These are phyloP conservation scores for Zymoseptoria brevis DNA, from an alignment of 2,329 filamentous ascomycete species.

Conservation along the genomic window DNA sequence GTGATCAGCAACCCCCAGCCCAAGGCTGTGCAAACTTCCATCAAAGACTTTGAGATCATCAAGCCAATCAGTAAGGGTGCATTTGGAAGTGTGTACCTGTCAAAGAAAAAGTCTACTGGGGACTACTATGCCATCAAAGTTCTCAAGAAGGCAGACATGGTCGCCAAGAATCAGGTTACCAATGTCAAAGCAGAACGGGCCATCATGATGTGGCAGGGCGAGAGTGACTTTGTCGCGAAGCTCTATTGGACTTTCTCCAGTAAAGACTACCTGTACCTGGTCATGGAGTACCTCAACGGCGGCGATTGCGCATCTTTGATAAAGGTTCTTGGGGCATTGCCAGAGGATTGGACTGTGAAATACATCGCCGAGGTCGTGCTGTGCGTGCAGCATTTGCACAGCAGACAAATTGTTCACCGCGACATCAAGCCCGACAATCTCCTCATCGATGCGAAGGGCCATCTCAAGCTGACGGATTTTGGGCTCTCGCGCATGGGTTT, in stretches of 20 bases:
- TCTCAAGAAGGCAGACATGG: constrained; percentile 99
- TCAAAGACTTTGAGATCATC: constrained; percentile 99
- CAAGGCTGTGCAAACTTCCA: constrained; percentile 83
- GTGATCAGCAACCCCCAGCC: constrained; percentile 73
- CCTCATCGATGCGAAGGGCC: constrained; percentile 91
- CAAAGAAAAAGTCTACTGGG: constrained; percentile 96
- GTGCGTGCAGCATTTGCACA: constrained; percentile 94
- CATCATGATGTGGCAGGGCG: constrained; percentile 99
- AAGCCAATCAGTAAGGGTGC: constrained; percentile 99
- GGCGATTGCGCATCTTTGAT: constrained; percentile 95
- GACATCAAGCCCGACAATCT: constrained; percentile 97
- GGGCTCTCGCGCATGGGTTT: constrained; percentile 95
- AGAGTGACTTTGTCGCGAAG: constrained; percentile 98
- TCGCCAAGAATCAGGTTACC: constrained; percentile 97
- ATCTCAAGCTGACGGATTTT: constrained; percentile 95
- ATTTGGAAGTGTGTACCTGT: constrained; percentile 94
- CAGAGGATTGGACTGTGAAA: constrained; percentile 97
- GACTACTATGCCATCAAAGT: constrained; percentile 99
- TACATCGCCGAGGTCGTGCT: constrained; percentile 93
- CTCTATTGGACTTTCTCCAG: constrained; percentile 99
- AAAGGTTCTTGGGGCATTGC: constrained; percentile 82
- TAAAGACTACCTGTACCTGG: constrained; percentile 96
- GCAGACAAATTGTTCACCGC: constrained; percentile 88
- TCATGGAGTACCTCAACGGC: constrained; percentile 98
- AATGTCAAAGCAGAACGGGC: constrained; percentile 98